These are phyloP conservation scores for Groenewaldozyma auringiensis DNA, from an alignment of 1,139 yeast species.

Conservation along the genomic window DNA sequence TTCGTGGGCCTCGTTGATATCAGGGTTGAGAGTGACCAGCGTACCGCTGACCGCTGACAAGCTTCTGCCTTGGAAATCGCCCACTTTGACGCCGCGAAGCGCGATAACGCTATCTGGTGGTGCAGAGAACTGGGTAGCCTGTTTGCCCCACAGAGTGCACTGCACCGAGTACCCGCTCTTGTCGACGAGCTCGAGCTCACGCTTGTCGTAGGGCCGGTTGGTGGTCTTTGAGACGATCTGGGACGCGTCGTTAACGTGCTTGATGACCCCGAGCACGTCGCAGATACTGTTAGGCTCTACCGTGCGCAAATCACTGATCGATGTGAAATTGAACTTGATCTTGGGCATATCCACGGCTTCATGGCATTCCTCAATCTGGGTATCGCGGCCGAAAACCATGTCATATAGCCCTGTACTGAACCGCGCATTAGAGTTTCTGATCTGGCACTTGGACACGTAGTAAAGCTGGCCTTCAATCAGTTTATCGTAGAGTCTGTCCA, in stretches of 20 bases:
- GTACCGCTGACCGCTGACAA: conserved; percentile 78
- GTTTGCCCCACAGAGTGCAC: conserved; percentile 85
- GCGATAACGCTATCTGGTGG: conserved; percentile 88
- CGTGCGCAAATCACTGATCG: conserved; percentile 56
- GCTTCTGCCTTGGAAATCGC: conserved; percentile 83
- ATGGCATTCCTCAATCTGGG: conserved; percentile 69
- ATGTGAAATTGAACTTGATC: conserved; percentile 66
- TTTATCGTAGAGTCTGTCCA: conserved; percentile 64
- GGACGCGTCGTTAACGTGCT: conserved; percentile 63
- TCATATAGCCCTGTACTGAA: conserved; percentile 81
- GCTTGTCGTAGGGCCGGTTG: conserved; percentile 85
- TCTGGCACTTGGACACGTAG: conserved; percentile 72
- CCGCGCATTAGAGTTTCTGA: conserved; percentile 77
- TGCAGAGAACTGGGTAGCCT: conserved; percentile 63
- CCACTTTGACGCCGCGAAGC: conserved; percentile 80
- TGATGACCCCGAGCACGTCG: conserved; percentile 83
- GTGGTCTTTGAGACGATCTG: conserved; percentile 88
- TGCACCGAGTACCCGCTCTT: conserved; percentile 68
- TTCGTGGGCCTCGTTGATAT: conserved; percentile 75
- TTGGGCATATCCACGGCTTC: conserved; percentile 56
- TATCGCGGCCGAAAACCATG: conserved; percentile 70
- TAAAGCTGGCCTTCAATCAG: conserved; percentile 88
- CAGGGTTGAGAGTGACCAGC: conserved; percentile 71
- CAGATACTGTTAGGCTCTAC: conserved; percentile 54
- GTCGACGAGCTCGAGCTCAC: conserved; percentile 83